Percentiles rank a stretch among this genome's conserved stretches.
Evolutionary conservation across 192 early-diverging fungal genomes (phyloP).

Genomic region (Cetraspora pellucida): DNA sequence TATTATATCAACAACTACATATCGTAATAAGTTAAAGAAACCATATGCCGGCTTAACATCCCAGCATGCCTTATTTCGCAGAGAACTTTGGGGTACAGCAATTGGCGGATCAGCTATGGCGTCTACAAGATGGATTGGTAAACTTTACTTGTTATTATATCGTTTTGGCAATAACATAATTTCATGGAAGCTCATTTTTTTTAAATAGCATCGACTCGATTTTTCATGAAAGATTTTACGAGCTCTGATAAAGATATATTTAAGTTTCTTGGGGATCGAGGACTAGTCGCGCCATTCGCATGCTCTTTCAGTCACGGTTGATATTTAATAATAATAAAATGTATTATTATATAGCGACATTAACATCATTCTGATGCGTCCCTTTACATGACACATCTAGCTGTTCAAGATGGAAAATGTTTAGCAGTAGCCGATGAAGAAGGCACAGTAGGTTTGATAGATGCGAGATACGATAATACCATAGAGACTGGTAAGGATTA

Average conservation of each 20-base stretch:
- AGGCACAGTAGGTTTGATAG: conserved; percentile 57
- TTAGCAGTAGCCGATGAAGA: conserved; percentile 69
- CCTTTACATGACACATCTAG: conserved; percentile 25
- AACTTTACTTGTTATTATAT: neutral
- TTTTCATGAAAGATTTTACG: conserved; percentile 30
- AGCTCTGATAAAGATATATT: conserved; percentile 22
- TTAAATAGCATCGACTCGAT: conserved; percentile 23
- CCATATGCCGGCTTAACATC: neutral
- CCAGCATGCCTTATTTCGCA: neutral
- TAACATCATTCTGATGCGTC: too few relatives aligned
- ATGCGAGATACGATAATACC: conserved; percentile 49
- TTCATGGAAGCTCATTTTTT: too few relatives aligned
- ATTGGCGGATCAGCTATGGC: conserved; percentile 9
- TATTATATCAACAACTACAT: neutral
- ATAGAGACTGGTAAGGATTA: conserved; percentile 34
- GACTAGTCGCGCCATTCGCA: conserved; percentile 27
- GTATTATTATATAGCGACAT: too few relatives aligned
- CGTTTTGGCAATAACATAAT: too few relatives aligned
- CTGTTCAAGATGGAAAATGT: conserved; percentile 48
- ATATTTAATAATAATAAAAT: neutral
- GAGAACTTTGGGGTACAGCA: conserved; percentile 21
- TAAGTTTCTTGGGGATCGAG: conserved; percentile 16
- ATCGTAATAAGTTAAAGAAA: neutral
- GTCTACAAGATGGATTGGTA: conserved; percentile 16
- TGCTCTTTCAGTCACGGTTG: conserved; percentile 30